Conservation (phyloP, 345 rosid species). For the Camelina laxa region DNA sequence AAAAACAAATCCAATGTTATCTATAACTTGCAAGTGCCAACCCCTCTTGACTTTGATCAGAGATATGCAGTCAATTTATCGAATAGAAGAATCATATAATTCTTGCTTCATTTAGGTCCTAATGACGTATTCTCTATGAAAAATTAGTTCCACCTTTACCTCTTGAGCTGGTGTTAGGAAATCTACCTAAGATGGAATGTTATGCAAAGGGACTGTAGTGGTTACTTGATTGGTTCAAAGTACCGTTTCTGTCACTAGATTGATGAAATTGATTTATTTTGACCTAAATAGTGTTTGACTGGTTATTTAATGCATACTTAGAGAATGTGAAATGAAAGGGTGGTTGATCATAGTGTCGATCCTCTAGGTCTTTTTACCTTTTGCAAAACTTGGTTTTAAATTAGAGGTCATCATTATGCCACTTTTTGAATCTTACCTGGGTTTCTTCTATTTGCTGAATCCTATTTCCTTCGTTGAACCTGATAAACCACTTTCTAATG, state of each 20-base stretch:
- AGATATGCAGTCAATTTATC: not conserved
- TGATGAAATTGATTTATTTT: constrained; percentile 10
- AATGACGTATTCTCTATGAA: not conserved
- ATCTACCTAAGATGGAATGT: constrained; percentile 4
- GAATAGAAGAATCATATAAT: not conserved
- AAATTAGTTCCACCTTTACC: not conserved
- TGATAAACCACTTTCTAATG: constrained; percentile 27
- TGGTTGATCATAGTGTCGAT: not conserved
- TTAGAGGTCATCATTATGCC: constrained; percentile 16
- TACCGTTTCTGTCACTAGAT: constrained; percentile 20
- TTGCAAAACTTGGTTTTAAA: constrained; percentile 33
- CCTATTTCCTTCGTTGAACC: constrained; percentile 16
- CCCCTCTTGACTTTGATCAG: constrained; percentile 14
- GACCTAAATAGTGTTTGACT: constrained; percentile 1
- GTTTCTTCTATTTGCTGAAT: constrained; percentile 9
- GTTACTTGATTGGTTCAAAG: constrained; percentile 11
- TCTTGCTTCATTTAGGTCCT: not conserved
- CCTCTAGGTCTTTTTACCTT: constrained; percentile 18
- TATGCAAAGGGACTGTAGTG: constrained; percentile 1
- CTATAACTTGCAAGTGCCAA: not conserved
- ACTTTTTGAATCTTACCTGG: constrained; percentile 15
- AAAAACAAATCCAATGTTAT: not conserved
- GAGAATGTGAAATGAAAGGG: constrained; percentile 18
- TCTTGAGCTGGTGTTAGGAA: constrained; percentile 15
- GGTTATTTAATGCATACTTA: constrained; percentile 15